Conservation (phyloP, 2,329 filamentous ascomycete genomes). For the Fusarium praegraminearum region DNA sequence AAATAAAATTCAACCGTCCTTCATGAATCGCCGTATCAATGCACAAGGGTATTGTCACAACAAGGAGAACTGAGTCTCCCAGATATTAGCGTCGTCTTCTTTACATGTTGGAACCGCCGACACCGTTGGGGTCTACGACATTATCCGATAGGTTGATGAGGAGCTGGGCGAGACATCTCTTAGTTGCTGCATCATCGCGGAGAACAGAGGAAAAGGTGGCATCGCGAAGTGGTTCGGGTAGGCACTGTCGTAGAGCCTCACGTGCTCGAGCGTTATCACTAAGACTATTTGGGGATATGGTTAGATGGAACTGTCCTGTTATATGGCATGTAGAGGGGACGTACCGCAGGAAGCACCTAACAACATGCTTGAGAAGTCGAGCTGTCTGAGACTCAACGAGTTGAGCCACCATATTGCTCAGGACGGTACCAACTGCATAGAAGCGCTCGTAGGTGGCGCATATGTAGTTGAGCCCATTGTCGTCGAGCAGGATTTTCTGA, state of each 20-base stretch:
- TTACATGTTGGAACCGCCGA: constrained; percentile 54
- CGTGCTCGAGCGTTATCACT: constrained; percentile 96
- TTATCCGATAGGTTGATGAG: constrained; percentile 96
- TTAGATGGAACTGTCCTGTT: constrained; percentile 21
- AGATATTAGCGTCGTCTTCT: constrained; percentile 23
- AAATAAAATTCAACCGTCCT: constrained; percentile 46
- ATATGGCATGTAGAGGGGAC: constrained; percentile 49
- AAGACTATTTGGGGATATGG: constrained; percentile 65
- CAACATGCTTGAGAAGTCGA: constrained; percentile 94
- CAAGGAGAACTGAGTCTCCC: constrained; percentile 24
- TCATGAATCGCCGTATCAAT: constrained; percentile 48
- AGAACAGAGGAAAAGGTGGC: constrained; percentile 97
- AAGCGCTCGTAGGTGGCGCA: constrained; percentile 99
- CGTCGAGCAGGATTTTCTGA: constrained; percentile 97
- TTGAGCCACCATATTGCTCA: constrained; percentile 99
- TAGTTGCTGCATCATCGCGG: constrained; percentile 95
- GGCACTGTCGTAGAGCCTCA: constrained; percentile 93
- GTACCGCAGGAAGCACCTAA: constrained; percentile 94
- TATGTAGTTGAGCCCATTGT: constrained; percentile 97
- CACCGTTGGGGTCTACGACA: constrained; percentile 66
- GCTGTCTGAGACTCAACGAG: constrained; percentile 98
- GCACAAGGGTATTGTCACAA: constrained; percentile 48
- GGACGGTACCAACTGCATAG: constrained; percentile 95
- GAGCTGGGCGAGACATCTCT: constrained; percentile 96
- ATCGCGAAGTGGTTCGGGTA: constrained; percentile 97